Evolutionary conservation across 805 yeast genomes (phyloP).

Genomic region (Wickerhamomyces queroliae): DNA sequence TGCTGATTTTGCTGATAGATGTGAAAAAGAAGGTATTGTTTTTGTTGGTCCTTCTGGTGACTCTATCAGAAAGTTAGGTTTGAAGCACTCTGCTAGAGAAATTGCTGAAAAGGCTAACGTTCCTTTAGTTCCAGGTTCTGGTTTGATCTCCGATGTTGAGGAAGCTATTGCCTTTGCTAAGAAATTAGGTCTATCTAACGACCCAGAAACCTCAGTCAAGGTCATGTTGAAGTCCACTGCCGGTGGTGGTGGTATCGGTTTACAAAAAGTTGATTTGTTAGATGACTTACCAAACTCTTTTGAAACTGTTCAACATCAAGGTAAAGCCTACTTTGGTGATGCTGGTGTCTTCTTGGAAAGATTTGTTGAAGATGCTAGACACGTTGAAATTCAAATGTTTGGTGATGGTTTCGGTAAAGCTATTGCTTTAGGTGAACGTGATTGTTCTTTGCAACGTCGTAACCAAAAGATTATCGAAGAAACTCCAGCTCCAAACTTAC

Average conservation of each 20-base stretch:
- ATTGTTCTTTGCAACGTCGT: slow-evolving; percentile 95
- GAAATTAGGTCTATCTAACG: slow-evolving; percentile 40
- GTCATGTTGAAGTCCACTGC: slow-evolving; percentile 97
- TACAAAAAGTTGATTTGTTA: slow-evolving; percentile 84
- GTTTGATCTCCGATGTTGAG: slow-evolving; percentile 59
- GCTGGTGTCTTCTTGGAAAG: slow-evolving; percentile 93
- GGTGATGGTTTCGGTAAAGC: slow-evolving; percentile 96
- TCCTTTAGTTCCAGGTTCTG: slow-evolving; percentile 97
- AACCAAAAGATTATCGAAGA: slow-evolving; percentile 96
- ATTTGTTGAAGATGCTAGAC: slow-evolving; percentile 92
- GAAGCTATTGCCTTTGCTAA: slow-evolving; percentile 78
- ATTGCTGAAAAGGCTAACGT: slow-evolving; percentile 90
- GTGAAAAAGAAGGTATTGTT: slow-evolving; percentile 75
- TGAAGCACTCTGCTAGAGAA: slow-evolving; percentile 95
- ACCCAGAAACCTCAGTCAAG: slow-evolving; percentile 53
- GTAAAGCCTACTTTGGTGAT: slow-evolving; percentile 88
- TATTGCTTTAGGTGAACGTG: slow-evolving; percentile 93
- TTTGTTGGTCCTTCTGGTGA: slow-evolving; percentile 98
- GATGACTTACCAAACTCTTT: slow-evolving; percentile 80
- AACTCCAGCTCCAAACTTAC: slow-evolving; percentile 95
- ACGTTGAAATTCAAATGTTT: slow-evolving; percentile 93
- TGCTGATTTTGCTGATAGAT: slow-evolving; percentile 90
- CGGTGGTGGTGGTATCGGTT: slow-evolving; percentile 99
- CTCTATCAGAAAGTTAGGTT: slow-evolving; percentile 84
- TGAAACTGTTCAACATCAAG: slow-evolving; percentile 90